phyloP scores from a whole-genome alignment of 768 basidiomycete species.

The Mycena alexandri region DNA sequence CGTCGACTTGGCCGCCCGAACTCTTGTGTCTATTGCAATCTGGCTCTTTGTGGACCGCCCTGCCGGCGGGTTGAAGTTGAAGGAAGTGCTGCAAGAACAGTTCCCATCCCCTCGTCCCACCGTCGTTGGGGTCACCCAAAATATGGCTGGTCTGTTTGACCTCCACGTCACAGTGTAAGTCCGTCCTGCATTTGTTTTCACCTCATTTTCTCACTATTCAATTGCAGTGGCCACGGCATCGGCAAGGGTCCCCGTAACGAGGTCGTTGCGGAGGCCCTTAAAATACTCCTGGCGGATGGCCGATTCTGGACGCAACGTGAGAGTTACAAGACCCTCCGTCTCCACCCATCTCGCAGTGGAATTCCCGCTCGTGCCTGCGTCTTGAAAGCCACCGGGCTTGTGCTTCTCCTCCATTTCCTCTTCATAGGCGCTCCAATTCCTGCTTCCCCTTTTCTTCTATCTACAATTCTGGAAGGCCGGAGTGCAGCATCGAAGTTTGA shows the following conservation, averaged over 20 bases:
- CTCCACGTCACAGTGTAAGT: constrained; percentile 1
- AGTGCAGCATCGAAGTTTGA: constrained; percentile 12
- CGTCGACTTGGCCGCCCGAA: constrained; percentile 4
- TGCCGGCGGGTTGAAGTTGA: constrained; percentile 3
- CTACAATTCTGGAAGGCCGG: constrained; percentile 9
- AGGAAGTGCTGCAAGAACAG: constrained; percentile 10
- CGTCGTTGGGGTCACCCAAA: not conserved
- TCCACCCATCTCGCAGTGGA: not conserved
- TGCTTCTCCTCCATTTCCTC: constrained; percentile 10
- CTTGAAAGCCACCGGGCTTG: constrained; percentile 3
- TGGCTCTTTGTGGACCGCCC: constrained; percentile 6
- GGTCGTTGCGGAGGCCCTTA: not conserved
- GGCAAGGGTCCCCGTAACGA: constrained; percentile 15
- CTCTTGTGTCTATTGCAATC: not conserved
- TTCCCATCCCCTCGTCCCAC: not conserved
- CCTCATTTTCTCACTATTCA: not conserved
- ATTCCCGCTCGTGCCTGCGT: constrained; percentile 2
- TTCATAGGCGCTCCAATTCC: constrained; percentile 9
- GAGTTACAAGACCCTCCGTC: constrained; percentile 2
- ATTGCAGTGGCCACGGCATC: not conserved
- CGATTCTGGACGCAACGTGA: constrained; percentile 7
- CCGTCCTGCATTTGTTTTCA: not conserved
- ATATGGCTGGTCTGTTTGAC: not conserved
- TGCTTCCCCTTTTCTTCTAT: constrained; percentile 3
- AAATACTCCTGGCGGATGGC: constrained; percentile 4